A percentile compares a stretch with the other conserved stretches of the same genome.
These are phyloP conservation scores for Ceratocystiopsis brevicomis DNA, from an alignment of 2,329 filamentous ascomycete genomes.

Conservation along the genomic window DNA sequence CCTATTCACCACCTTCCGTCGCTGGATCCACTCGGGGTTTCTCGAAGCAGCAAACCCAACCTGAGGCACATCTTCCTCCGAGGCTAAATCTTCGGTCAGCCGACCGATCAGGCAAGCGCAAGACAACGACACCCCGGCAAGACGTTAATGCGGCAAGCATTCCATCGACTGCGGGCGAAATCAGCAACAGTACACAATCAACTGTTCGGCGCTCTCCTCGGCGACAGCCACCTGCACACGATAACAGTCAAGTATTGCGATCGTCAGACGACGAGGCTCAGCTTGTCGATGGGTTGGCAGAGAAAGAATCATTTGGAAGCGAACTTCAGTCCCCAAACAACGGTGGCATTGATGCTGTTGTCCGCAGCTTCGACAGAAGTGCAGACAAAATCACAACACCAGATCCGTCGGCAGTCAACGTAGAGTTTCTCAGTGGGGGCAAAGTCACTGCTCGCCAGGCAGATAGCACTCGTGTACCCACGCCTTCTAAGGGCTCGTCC, in stretches of 20 bases:
- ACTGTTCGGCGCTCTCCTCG: constrained; percentile 43
- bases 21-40: too few relatives aligned
- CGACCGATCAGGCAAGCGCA: constrained; percentile 19
- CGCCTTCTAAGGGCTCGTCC: constrained; percentile 45
- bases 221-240: constrained; percentile 30
- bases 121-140: constrained; percentile 13
- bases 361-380: constrained; percentile 79
- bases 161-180: too few relatives aligned
- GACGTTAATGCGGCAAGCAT: too few relatives aligned
- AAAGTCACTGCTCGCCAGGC: constrained; percentile 84
- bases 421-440: constrained; percentile 72
- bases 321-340: constrained; percentile 41
- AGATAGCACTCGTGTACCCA: constrained; percentile 71
- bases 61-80: too few relatives aligned
- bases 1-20: too few relatives aligned
- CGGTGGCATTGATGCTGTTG: constrained; percentile 60
- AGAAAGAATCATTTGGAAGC: constrained; percentile 68
- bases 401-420: constrained; percentile 73
- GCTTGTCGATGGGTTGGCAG: constrained; percentile 55
- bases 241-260: constrained; percentile 31
- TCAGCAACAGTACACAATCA: too few relatives aligned
- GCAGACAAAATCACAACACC: constrained; percentile 53
- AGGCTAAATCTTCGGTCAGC: too few relatives aligned
- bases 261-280: constrained; percentile 41
- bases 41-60: too few relatives aligned